Evolutionary conservation across 306 rosid genomes (phyloP), one percentile per base, ranked within the genome.

Genomic region (Lathyrus tuberosus): DNA sequence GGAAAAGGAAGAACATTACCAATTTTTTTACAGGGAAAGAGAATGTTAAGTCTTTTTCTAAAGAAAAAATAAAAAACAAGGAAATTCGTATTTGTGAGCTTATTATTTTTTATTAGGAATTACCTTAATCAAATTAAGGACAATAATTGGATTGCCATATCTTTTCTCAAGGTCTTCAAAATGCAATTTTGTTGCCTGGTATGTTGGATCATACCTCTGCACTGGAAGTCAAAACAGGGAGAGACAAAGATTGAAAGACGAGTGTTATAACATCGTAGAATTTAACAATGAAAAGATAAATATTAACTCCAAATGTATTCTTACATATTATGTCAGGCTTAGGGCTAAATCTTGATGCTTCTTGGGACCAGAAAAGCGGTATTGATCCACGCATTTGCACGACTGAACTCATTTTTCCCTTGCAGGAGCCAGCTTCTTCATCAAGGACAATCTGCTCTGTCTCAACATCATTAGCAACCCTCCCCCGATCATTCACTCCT

Each of bases 331-430:
- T 90, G 80, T 94, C 98, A 42, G 98, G 98, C 81, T 94, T 94
- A 53, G 98, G 98, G 76, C 95, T 91, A 69, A 90, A 90, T 84
- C 86, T 87, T 18, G 97, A 94, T 57, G 93, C 90, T 87, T 90
- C 98, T 81, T 94, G 98, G 57, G 98, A 94, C 98, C 98, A 94
- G 72, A 94, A 94, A 60, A 94, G 98, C 8, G 98, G 98, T 74
- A 94, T 88, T 52, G 98, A 94, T 47, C 98, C 98, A 10, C 98
- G 97, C 96, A 94, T 85, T 79, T 94, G 98, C 66, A 94, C 96
- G 69, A 90, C 84, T 8, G 98, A 90, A 90, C 98, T 94, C 97
- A 94, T 90, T 81, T 83, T 87, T 4, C 98, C 98, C 77, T 81
- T 85, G 82, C 86, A 88, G 12, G 89, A 83, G 59, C 97, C 98